These are phyloP conservation scores for Bipolaris sorokiniana DNA, from an alignment of 2,329 filamentous ascomycete species.

Conservation along the genomic window DNA sequence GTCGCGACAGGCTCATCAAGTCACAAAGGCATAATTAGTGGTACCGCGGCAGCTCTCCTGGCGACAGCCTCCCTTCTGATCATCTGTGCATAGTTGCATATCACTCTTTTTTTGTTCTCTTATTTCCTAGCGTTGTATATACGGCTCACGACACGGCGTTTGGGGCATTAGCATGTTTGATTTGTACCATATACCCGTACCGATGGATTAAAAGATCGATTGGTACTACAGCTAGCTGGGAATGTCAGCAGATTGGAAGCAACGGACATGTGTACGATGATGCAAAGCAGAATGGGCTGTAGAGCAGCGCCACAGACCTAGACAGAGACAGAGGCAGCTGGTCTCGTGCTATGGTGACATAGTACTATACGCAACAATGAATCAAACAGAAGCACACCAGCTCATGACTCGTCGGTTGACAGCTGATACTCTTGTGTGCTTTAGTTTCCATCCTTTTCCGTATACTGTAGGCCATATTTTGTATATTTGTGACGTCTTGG, in stretches of 20 bases:
- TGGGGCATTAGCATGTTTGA: slow-evolving; percentile 11
- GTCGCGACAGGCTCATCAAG: slow-evolving; percentile 29
- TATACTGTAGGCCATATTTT: neutral
- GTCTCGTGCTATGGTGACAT: too few relatives aligned
- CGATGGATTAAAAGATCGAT: neutral
- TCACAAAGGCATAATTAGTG: slow-evolving; percentile 11
- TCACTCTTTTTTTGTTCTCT: slow-evolving; percentile 7
- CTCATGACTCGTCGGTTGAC: neutral
- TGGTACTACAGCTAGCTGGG: neutral
- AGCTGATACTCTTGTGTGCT: neutral
- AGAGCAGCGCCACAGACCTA: neutral
- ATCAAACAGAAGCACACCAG: neutral
- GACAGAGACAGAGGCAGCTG: too few relatives aligned
- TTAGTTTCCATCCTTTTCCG: neutral
- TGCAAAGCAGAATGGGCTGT: neutral
- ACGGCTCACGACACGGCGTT: slow-evolving; percentile 27
- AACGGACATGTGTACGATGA: neutral
- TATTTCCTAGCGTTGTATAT: slow-evolving; percentile 16
- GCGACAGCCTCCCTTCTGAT: slow-evolving; percentile 17
- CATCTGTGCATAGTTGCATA: slow-evolving; percentile 13
- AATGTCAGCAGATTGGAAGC: neutral
- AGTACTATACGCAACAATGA: neutral
- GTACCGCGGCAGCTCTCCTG: slow-evolving; percentile 19
- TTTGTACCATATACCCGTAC: slow-evolving; percentile 41
- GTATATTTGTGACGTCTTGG: neutral